Evolutionary conservation across 2,329 filamentous ascomycete species (phyloP).

Genomic region (Seiridium unicorne): DNA sequence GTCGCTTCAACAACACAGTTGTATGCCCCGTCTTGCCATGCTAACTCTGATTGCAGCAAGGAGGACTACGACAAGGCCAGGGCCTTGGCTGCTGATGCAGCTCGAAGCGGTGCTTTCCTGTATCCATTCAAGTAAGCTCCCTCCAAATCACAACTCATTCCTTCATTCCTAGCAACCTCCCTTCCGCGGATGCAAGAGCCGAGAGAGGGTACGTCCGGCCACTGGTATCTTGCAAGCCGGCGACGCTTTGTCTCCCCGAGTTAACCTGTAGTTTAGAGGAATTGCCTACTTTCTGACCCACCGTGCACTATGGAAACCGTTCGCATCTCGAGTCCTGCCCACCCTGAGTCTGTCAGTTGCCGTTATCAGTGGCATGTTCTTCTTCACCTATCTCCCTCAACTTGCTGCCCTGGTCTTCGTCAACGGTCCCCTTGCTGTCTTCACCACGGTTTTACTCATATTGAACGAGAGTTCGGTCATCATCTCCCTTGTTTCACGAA

Average conservation of each 20-base stretch:
- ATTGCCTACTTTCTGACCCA: conserved; percentile 59
- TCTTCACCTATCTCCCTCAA: conserved; percentile 84
- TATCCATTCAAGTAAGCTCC: conserved; percentile 70
- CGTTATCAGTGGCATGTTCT: conserved; percentile 79
- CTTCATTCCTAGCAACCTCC: not conserved
- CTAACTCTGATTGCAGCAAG: conserved; percentile 38
- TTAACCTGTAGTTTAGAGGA: conserved; percentile 33
- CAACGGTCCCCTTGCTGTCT: conserved; percentile 77
- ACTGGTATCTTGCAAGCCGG: too few relatives aligned
- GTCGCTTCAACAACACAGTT: not conserved
- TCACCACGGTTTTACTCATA: conserved; percentile 69
- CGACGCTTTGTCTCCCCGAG: not conserved
- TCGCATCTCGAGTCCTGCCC: conserved; percentile 52
- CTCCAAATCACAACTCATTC: not conserved
- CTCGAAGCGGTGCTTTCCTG: conserved; percentile 74
- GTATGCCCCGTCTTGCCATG: not conserved
- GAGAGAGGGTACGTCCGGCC: too few relatives aligned
- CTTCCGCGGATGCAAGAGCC: too few relatives aligned
- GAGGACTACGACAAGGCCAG: conserved; percentile 72
- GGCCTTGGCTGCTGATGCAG: conserved; percentile 64
- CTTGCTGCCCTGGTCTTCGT: conserved; percentile 79
- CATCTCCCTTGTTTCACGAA: conserved; percentile 57
- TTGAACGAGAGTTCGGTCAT: conserved; percentile 61
- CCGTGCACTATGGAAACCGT: conserved; percentile 56
- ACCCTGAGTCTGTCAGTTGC: conserved; percentile 69